Evolutionary conservation across 164 flowering plant species (phyloP), one percentile per base, ranked within the genome.

Genomic region (Berberis thunbergii): DNA sequence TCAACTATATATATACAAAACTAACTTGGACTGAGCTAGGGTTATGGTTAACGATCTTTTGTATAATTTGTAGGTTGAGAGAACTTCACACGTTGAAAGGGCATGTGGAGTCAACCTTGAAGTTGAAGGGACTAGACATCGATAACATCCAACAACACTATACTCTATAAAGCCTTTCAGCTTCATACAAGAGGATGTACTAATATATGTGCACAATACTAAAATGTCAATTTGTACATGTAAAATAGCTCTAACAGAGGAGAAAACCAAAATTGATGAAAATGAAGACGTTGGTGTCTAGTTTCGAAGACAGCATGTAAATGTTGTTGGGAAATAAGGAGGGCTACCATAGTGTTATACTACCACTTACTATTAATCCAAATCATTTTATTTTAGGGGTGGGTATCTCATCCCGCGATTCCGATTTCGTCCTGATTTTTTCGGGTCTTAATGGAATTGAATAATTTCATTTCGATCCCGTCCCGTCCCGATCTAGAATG

Each of bases 51-150:
- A 8, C 49, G 8, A 46, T 46, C 8, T 11, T 64, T 11, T 64
- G 13, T 63, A 1, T 54, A 7, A 6, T 41, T 53, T 58, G 41
- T 38, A 72, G 75, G 72, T 62, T 72, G 12, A 55, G 72, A 60
- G 75, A 72, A 50, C 65, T 68, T 11, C 71, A 67, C 49, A 68
- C 75, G n/a, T 60, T 72, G 57, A 72, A 72, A 63, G 75, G 72
- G 42, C 75, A 72, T 41, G 69, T 72, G 43, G 72, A 72, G 38
- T 72, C 75, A 39, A 69, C 68, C 12, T 72, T 68, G 59, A 72
- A 67, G 67, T 53, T 59, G 56, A 72, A 72, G 65, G 74, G 71
- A 43, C 58, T 72, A n/a, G 70, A 72, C 65, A 72, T 67, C 26
- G 74, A 64, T 3, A 67, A 70, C 64, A 72, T 60, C 49, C 71